Conservation (phyloP, 345 rosid species). For the Passiflora organensis region DNA sequence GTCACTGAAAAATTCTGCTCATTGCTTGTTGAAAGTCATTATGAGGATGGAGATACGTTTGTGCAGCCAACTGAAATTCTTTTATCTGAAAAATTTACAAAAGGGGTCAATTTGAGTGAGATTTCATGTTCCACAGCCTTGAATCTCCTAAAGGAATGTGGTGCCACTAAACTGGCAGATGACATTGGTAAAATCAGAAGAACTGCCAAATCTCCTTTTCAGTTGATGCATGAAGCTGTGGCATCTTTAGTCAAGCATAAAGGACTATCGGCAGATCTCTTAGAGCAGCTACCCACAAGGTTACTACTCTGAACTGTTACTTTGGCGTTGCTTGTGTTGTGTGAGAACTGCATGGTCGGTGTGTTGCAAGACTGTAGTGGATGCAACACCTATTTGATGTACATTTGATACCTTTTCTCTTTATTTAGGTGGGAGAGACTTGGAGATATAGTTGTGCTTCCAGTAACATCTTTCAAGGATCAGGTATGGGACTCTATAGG, state of each 20-base stretch:
- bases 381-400: too few relatives aligned
- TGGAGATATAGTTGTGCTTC: slow-evolving; percentile 84
- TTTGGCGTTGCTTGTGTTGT: neutral
- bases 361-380: neutral
- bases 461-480: slow-evolving; percentile 69
- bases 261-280: slow-evolving; percentile 47
- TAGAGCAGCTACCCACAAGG: slow-evolving; percentile 73
- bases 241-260: slow-evolving; percentile 42
- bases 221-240: slow-evolving; percentile 55
- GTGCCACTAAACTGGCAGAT: slow-evolving; percentile 44
- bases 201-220: slow-evolving; percentile 54
- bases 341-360: neutral
- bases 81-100: slow-evolving; percentile 19
- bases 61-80: slow-evolving; percentile 25
- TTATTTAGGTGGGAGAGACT: slow-evolving; percentile 78
- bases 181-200: slow-evolving; percentile 49
- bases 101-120: slow-evolving; percentile 34
- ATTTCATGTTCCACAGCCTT: slow-evolving; percentile 49
- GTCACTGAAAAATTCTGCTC: slow-evolving; percentile 56
- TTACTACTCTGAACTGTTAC: slow-evolving; percentile 26
- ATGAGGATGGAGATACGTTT: slow-evolving; percentile 18
- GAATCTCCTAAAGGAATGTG: slow-evolving; percentile 50
- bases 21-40: slow-evolving; percentile 35
- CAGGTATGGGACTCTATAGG: slow-evolving; percentile 62
- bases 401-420: slow-evolving; percentile 1